Percentiles rank a stretch among this genome's conserved stretches.
Evolutionary conservation across 495 filamentous ascomycete species (phyloP).

Genomic region (Glutinoglossum americanum): DNA sequence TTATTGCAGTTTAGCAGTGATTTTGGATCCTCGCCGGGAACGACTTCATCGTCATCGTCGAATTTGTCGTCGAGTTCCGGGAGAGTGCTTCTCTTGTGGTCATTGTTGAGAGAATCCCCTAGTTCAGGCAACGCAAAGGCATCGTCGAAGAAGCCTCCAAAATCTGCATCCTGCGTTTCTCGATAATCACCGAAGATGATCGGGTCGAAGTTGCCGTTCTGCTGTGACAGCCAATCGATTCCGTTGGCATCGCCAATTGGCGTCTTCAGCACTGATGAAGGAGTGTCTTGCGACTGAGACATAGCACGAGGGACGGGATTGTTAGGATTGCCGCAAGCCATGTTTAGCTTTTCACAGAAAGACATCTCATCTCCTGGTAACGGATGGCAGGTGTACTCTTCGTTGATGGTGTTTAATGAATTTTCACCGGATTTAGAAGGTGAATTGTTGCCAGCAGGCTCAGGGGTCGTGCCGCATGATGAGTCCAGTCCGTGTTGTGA

Average conservation of each 20-base stretch:
- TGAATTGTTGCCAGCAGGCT: slow-evolving; percentile 33
- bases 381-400: slow-evolving; percentile 17
- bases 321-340: slow-evolving; percentile 48
- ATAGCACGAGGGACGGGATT: slow-evolving; percentile 37
- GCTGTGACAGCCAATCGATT: slow-evolving; percentile 61
- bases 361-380: not conserved
- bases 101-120: slow-evolving; percentile 47
- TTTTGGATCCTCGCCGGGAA: slow-evolving; percentile 38
- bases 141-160: slow-evolving; percentile 67
- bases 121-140: slow-evolving; percentile 63
- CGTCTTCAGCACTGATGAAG: slow-evolving; percentile 13
- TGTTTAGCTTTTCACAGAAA: slow-evolving; percentile 49
- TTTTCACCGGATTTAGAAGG: slow-evolving; percentile 38
- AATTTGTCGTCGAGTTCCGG: slow-evolving; percentile 43
- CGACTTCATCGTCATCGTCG: slow-evolving; percentile 39
- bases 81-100: slow-evolving; percentile 12
- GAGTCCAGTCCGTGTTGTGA: slow-evolving; percentile 45
- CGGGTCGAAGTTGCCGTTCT: slow-evolving; percentile 82
- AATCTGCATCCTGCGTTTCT: slow-evolving; percentile 67
- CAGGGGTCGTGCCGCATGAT: slow-evolving; percentile 70
- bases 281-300: slow-evolving; percentile 14
- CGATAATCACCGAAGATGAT: slow-evolving; percentile 84
- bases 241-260: slow-evolving; percentile 15
- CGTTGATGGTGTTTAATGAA: slow-evolving; percentile 31
- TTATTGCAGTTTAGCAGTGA: slow-evolving; percentile 68